Evolutionary conservation across 2,329 filamentous ascomycete genomes (phyloP).

Genomic region (Albophoma yamanashiensis): DNA sequence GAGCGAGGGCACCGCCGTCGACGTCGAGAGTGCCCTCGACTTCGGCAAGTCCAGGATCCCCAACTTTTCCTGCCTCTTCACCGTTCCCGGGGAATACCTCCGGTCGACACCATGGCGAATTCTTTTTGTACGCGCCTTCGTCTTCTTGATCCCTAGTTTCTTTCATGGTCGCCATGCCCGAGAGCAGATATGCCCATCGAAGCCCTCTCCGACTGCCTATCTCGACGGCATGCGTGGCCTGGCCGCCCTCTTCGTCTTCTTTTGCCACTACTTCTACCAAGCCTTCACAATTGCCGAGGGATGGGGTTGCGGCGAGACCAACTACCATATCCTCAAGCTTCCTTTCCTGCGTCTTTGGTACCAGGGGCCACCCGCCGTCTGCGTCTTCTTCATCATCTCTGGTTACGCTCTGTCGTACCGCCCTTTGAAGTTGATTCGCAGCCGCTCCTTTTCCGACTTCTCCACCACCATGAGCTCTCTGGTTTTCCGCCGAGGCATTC

Average conservation of each 20-base stretch:
- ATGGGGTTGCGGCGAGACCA: slow-evolving; percentile 32
- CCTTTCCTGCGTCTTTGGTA: slow-evolving; percentile 44
- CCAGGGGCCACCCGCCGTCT: slow-evolving; percentile 45
- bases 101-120: slow-evolving; percentile 24
- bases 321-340: slow-evolving; percentile 37
- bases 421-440: slow-evolving; percentile 35
- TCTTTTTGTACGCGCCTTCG: slow-evolving; percentile 23
- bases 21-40: slow-evolving; percentile 24
- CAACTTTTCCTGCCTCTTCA: slow-evolving; percentile 11
- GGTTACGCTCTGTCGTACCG: slow-evolving; percentile 49
- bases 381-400: slow-evolving; percentile 52
- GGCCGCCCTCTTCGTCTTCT: slow-evolving; percentile 44
- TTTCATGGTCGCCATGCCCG: slow-evolving; percentile 31
- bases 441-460: slow-evolving; percentile 25
- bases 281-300: slow-evolving; percentile 39
- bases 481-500: slow-evolving; percentile 38
- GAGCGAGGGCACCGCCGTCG: slow-evolving; percentile 27
- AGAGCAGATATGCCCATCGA: slow-evolving; percentile 27
- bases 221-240: slow-evolving; percentile 48
- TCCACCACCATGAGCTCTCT: slow-evolving; percentile 36
- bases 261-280: slow-evolving; percentile 46
- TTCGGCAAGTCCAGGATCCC: slow-evolving; percentile 10
- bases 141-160: slow-evolving; percentile 44
- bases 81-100: slow-evolving; percentile 15
- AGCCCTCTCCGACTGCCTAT: slow-evolving; percentile 42